These are phyloP conservation scores for Microsporum ferrugineum DNA, from an alignment of 2,329 filamentous ascomycete species.

Conservation along the genomic window DNA sequence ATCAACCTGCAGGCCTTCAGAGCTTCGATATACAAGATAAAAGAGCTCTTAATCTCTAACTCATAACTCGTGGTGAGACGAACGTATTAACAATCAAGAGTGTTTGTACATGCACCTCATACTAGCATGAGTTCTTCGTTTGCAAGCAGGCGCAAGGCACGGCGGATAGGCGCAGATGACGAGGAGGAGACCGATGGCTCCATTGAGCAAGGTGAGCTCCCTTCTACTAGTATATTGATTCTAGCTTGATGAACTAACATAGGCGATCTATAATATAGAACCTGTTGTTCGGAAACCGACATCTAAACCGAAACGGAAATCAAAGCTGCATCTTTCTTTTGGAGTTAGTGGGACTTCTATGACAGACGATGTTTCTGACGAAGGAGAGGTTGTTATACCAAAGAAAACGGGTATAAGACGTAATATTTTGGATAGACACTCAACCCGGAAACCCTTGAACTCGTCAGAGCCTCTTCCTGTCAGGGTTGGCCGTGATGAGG, in stretches of 20 bases:
- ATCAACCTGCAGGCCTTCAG: background rate
- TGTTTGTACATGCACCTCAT: background rate
- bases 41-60: background rate
- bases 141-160: slow-evolving; percentile 7
- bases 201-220: slow-evolving; percentile 4
- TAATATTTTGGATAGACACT: slow-evolving; percentile 55
- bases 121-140: slow-evolving; percentile 4
- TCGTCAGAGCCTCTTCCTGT: slow-evolving; percentile 45
- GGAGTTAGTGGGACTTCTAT: slow-evolving; percentile 6
- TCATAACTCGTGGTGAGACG: background rate
- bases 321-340: slow-evolving; percentile 9
- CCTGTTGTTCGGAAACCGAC: slow-evolving; percentile 1
- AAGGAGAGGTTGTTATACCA: slow-evolving; percentile 46
- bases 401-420: slow-evolving; percentile 54
- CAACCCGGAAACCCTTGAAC: slow-evolving; percentile 45
- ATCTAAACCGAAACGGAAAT: slow-evolving; percentile 6
- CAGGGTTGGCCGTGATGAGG: slow-evolving; percentile 51
- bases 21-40: background rate
- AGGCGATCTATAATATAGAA: background rate
- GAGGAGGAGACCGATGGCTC: background rate
- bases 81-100: background rate
- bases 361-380: slow-evolving; percentile 42
- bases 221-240: background rate
- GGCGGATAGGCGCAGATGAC: slow-evolving; percentile 5
- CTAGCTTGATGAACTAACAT: background rate